These are phyloP conservation scores for Tolypocladium pustulatum DNA, from an alignment of 2,329 filamentous ascomycete species.

Conservation along the genomic window DNA sequence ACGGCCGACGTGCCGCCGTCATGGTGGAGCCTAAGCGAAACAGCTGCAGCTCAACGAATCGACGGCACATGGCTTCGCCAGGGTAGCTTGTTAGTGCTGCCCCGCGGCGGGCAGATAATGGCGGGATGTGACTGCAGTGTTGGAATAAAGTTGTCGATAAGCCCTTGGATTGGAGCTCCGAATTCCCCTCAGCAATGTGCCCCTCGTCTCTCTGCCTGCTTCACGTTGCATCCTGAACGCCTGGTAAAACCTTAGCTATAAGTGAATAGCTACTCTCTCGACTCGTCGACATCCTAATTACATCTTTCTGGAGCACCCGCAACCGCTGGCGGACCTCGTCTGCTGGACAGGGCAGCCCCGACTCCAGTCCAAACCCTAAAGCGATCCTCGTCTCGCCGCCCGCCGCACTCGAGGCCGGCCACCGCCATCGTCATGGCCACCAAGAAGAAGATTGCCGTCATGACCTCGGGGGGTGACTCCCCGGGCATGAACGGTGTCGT, in stretches of 20 bases:
- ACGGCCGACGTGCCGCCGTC: background rate
- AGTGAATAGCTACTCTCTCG: background rate
- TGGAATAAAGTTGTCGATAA: background rate
- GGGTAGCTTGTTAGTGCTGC: background rate
- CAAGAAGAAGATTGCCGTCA: slow-evolving; percentile 69
- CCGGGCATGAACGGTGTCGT: slow-evolving; percentile 93
- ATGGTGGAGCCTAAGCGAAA: background rate
- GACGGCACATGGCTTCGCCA: background rate
- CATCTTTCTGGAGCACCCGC: slow-evolving; percentile 16
- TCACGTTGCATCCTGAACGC: background rate
- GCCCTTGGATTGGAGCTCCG: background rate
- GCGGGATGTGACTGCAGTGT: background rate
- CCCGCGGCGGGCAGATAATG: background rate
- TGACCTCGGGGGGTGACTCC: slow-evolving; percentile 91
- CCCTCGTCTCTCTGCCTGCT: background rate
- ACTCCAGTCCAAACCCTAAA: background rate
- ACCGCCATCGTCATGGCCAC: slow-evolving; percentile 26
- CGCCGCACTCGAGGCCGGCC: background rate
- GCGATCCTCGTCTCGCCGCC: background rate
- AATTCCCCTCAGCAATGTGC: background rate
- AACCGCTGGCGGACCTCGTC: slow-evolving; percentile 9
- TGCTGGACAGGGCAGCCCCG: background rate
- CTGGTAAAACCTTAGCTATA: slow-evolving; percentile 7
- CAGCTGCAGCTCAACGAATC: background rate
- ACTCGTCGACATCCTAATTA: slow-evolving; percentile 11